Conservation (phyloP, 441 rosid species). For the Aleurites moluccanus region DNA sequence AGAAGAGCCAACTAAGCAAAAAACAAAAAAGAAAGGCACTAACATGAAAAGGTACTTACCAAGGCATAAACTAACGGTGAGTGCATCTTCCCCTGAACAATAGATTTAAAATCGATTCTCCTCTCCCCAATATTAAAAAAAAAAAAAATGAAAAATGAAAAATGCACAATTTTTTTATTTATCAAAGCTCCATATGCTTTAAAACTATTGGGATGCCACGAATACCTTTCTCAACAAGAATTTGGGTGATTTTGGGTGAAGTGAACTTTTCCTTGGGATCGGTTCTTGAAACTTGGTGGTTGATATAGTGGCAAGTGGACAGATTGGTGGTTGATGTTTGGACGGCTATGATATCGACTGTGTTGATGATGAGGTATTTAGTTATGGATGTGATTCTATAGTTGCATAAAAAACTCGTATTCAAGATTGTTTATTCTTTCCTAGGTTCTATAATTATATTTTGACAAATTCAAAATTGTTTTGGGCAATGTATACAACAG, state of each 20-base stretch:
- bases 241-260: neutral
- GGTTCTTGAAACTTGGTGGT: neutral
- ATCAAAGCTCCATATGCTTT: neutral
- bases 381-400: neutral
- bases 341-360: neutral
- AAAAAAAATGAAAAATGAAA: too few species aligned
- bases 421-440: neutral
- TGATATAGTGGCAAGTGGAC: neutral
- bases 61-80: too few species aligned
- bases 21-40: neutral
- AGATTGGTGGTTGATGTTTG: neutral
- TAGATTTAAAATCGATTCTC: too few species aligned
- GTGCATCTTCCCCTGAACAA: too few species aligned
- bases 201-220: neutral
- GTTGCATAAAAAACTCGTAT: neutral
- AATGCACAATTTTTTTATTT: neutral
- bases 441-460: conserved; percentile 5
- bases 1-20: neutral
- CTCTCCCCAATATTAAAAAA: too few species aligned
- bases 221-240: neutral
- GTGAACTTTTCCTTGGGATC: too few species aligned
- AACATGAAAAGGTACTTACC: too few species aligned
- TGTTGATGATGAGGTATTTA: neutral
- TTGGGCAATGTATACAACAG: neutral
- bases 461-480: neutral